Percentiles rank a stretch among this genome's conserved stretches.
Evolutionary conservation across 1,139 yeast genomes (phyloP).

Genomic region (Ashbya aceris): DNA sequence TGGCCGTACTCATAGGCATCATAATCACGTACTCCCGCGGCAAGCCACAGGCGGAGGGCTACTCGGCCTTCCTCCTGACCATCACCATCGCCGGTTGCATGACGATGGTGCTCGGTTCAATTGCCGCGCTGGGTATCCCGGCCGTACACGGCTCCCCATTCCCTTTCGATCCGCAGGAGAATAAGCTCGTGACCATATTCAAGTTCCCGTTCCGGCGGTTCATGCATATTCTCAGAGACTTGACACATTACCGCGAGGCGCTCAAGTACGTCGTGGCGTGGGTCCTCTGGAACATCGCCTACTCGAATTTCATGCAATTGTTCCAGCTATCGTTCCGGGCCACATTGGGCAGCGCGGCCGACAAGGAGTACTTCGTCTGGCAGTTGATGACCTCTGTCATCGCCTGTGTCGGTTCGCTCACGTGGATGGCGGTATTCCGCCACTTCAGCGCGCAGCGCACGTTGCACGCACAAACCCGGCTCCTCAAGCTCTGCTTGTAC

Average conservation of each 20-base stretch:
- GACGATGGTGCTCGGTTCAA: constrained; percentile 29
- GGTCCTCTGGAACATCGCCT: constrained; percentile 40
- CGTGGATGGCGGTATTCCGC: constrained; percentile 35
- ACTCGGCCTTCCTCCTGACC: constrained; percentile 34
- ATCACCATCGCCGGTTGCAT: constrained; percentile 37
- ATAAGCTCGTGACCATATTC: background rate
- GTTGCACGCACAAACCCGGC: constrained; percentile 1
- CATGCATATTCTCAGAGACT: constrained; percentile 25
- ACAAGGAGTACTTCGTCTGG: constrained; percentile 36
- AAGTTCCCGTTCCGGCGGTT: constrained; percentile 25
- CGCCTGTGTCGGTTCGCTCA: constrained; percentile 33
- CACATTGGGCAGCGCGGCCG: constrained; percentile 37
- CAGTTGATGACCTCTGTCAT: constrained; percentile 34
- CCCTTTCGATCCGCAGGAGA: background rate
- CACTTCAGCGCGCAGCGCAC: constrained; percentile 26
- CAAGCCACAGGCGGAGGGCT: constrained; percentile 29
- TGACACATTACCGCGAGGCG: constrained; percentile 25
- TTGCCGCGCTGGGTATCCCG: constrained; percentile 32
- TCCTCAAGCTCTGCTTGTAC: constrained; percentile 18
- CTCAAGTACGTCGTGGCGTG: constrained; percentile 35
- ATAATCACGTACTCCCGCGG: constrained; percentile 31
- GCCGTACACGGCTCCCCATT: constrained; percentile 27
- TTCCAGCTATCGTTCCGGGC: constrained; percentile 36
- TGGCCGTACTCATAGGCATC: constrained; percentile 35
- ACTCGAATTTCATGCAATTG: constrained; percentile 34